Conservation (phyloP, 768 basidiomycete species). For the Leccinum boreale region DNA sequence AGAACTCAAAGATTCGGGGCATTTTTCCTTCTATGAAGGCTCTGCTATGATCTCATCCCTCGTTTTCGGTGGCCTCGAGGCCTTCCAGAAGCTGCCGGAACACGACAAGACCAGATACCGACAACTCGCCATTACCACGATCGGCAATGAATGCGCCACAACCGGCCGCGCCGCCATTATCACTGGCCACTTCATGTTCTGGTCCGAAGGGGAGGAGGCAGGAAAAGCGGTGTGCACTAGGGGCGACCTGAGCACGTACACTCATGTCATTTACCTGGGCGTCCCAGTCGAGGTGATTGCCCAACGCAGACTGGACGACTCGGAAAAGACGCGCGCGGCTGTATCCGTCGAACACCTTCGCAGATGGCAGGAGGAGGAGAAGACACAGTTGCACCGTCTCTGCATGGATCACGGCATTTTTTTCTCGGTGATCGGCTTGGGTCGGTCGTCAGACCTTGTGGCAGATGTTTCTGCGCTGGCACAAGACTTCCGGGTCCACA, state of each 20-base stretch:
- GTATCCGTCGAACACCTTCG: slow-evolving; percentile 12
- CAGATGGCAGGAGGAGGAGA: slow-evolving; percentile 16
- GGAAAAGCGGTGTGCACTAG: slow-evolving; percentile 16
- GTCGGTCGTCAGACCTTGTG: slow-evolving; percentile 9
- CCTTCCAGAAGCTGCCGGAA: slow-evolving; percentile 12
- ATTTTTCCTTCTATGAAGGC: slow-evolving; percentile 15
- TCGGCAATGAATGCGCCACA: slow-evolving; percentile 8
- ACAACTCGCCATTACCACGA: slow-evolving; percentile 11
- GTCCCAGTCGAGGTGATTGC: slow-evolving; percentile 11
- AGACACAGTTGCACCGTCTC: slow-evolving; percentile 13
- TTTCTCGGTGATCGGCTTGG: slow-evolving; percentile 12
- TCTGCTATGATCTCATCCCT: slow-evolving; percentile 14
- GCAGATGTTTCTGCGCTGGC: slow-evolving; percentile 12
- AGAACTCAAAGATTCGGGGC: slow-evolving; percentile 9
- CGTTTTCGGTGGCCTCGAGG: slow-evolving; percentile 9
- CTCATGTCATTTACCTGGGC: slow-evolving; percentile 13
- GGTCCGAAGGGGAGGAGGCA: slow-evolving; percentile 14
- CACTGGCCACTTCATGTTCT: slow-evolving; percentile 15
- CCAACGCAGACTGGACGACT: slow-evolving; percentile 12
- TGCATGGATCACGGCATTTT: slow-evolving; percentile 15
- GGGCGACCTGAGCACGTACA: slow-evolving; percentile 15
- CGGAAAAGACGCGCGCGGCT: slow-evolving; percentile 5
- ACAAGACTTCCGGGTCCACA: slow-evolving; percentile 10
- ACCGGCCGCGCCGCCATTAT: slow-evolving; percentile 11
- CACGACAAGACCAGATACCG: slow-evolving; percentile 12